Conservation (phyloP, 768 basidiomycete genomes). For the Candolleomyces eurysporus region DNA sequence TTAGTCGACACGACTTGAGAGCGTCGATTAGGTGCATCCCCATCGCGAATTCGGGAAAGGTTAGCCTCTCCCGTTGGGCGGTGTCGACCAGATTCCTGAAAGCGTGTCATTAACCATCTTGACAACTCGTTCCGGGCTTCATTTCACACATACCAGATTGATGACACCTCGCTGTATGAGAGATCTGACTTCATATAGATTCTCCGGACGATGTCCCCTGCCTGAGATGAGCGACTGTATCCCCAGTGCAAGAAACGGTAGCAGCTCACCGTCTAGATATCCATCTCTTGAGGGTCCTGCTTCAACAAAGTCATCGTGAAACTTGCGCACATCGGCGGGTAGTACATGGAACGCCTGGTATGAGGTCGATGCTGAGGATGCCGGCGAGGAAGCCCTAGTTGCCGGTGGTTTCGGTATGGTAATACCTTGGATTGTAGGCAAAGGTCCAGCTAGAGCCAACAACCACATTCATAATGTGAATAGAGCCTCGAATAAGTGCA, state of each 20-base stretch:
- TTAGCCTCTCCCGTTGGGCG: constrained; percentile 55
- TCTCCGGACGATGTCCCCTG: constrained; percentile 59
- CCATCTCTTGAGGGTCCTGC: constrained; percentile 48
- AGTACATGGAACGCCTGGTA: constrained; percentile 27
- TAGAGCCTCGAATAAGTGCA: not conserved
- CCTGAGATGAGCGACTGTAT: not conserved
- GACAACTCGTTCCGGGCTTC: not conserved
- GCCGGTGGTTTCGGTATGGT: constrained; percentile 9
- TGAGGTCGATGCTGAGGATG: constrained; percentile 36
- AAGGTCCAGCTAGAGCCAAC: constrained; percentile 47
- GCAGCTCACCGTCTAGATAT: constrained; percentile 46
- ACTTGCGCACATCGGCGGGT: constrained; percentile 52
- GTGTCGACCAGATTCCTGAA: constrained; percentile 63
- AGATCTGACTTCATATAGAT: constrained; percentile 64
- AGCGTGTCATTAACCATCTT: not conserved
- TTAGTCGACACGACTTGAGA: constrained; percentile 31
- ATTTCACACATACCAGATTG: constrained; percentile 50
- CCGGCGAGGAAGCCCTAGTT: constrained; percentile 19
- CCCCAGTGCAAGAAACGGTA: not conserved
- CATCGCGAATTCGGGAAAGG: constrained; percentile 65
- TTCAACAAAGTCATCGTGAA: constrained; percentile 49
- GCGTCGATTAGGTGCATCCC: constrained; percentile 64
- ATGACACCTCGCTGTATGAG: constrained; percentile 53
- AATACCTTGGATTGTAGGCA: constrained; percentile 35
- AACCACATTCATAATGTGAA: not conserved